These are phyloP conservation scores for Linnemannia hyalina DNA, from an alignment of 192 early-diverging fungal species.

Conservation along the genomic window DNA sequence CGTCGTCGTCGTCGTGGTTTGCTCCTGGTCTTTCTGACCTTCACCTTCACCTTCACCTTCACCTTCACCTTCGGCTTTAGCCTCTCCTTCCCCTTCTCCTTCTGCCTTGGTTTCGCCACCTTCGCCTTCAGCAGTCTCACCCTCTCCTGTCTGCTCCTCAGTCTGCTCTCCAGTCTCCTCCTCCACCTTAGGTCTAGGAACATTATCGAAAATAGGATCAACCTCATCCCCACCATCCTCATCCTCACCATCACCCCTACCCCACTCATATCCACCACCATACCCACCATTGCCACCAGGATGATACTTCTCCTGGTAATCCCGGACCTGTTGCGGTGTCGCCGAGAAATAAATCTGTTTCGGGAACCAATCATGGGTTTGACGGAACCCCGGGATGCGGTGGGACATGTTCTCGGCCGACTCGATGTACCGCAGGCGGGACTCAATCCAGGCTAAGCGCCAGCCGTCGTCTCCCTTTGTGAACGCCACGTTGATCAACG, in stretches of 20 bases:
- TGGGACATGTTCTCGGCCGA: slow-evolving; percentile 49
- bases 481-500: slow-evolving; percentile 41
- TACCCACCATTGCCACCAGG: neutral
- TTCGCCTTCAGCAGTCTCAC: neutral
- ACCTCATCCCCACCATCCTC: neutral
- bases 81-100: neutral
- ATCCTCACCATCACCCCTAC: neutral
- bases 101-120: neutral
- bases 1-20: neutral
- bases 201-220: neutral
- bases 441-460: slow-evolving; percentile 35
- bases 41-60: neutral
- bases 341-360: slow-evolving; percentile 31
- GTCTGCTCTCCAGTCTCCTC: neutral
- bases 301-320: slow-evolving; percentile 19
- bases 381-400: slow-evolving; percentile 28
- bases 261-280: neutral
- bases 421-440: slow-evolving; percentile 31
- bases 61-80: neutral
- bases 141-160: neutral
- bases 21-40: neutral
- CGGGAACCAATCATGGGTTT: slow-evolving; percentile 18
- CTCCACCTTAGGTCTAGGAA: neutral
- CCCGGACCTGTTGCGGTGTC: slow-evolving; percentile 10
- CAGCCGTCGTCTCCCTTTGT: slow-evolving; percentile 30